These are phyloP conservation scores for Penicillium chermesinum DNA, from an alignment of 495 filamentous ascomycete species.

Conservation along the genomic window DNA sequence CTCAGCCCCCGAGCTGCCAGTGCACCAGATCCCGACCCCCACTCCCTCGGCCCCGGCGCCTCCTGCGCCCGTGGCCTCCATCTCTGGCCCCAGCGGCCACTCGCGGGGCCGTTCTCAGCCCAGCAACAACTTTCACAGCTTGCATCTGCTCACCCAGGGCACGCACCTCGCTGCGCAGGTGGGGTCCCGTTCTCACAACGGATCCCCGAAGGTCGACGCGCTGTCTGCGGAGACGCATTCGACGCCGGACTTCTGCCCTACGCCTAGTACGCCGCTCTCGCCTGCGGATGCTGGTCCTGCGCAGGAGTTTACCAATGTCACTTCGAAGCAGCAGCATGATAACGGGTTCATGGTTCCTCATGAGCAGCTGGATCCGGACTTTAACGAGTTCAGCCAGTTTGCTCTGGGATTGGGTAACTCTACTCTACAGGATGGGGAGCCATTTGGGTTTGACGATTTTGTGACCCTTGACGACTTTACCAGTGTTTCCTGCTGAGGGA, in stretches of 20 bases:
- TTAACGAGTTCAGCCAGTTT: constrained; percentile 37
- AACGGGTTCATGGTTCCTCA: constrained; percentile 24
- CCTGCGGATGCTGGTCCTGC: constrained; percentile 18
- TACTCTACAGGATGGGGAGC: constrained; percentile 19
- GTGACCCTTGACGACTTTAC: constrained; percentile 32
- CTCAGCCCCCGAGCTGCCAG: constrained; percentile 35
- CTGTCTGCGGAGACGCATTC: constrained; percentile 29
- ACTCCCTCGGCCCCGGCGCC: background rate
- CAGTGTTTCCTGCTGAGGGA: constrained; percentile 24
- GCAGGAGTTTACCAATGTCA: constrained; percentile 1
- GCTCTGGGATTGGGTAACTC: constrained; percentile 29
- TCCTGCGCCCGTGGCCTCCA: constrained; percentile 10
- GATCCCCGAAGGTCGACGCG: constrained; percentile 22
- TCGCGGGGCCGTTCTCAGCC: constrained; percentile 27
- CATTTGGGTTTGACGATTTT: constrained; percentile 33
- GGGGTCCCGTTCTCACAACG: constrained; percentile 9
- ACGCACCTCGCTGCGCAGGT: constrained; percentile 14
- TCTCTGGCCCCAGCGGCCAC: constrained; percentile 21
- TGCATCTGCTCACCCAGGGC: constrained; percentile 23
- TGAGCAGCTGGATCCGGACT: constrained; percentile 28
- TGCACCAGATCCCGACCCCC: constrained; percentile 14
- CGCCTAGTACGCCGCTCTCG: constrained; percentile 34
- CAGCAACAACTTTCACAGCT: constrained; percentile 17
- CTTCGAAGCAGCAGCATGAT: constrained; percentile 11
- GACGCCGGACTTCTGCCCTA: constrained; percentile 35